Conservation (phyloP, 2,329 filamentous ascomycete genomes). For the Drechslerella dactyloides region DNA sequence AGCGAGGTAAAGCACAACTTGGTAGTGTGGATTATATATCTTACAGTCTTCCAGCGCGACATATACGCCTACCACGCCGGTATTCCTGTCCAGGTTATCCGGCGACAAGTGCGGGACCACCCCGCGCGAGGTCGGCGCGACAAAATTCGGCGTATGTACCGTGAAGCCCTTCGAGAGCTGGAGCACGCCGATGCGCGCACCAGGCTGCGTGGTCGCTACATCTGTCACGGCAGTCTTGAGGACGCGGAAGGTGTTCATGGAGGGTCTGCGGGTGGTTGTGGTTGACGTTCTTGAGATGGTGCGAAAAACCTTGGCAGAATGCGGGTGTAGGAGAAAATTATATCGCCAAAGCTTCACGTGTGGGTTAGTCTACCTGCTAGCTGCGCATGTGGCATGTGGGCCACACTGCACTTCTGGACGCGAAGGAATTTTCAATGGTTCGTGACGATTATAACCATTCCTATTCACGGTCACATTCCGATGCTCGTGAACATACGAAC, state of each 20-base stretch:
- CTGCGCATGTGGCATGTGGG: too few relatives aligned
- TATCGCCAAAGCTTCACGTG: neutral
- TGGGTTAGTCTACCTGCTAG: too few relatives aligned
- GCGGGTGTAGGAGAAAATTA: conserved; percentile 10
- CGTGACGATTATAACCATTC: too few relatives aligned
- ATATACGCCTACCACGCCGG: conserved; percentile 73
- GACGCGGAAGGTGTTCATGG: conserved; percentile 49
- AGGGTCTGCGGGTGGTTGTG: conserved; percentile 6
- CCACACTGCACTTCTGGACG: too few relatives aligned
- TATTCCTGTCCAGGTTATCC: conserved; percentile 74
- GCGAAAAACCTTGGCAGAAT: neutral
- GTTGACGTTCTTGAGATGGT: neutral
- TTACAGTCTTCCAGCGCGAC: conserved; percentile 91
- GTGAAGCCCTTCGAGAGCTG: conserved; percentile 60
- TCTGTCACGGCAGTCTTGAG: conserved; percentile 49
- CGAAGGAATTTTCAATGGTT: too few relatives aligned
- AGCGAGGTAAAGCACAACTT: conserved; percentile 11
- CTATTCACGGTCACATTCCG: too few relatives aligned
- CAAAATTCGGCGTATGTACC: conserved; percentile 82
- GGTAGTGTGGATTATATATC: conserved; percentile 56
- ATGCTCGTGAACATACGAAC: too few relatives aligned
- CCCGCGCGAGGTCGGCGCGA: conserved; percentile 81
- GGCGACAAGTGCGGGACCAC: conserved; percentile 86
- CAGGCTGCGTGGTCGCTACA: conserved; percentile 37
- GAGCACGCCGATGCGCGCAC: conserved; percentile 45